phyloP scores from a whole-genome alignment of 176 grass and related monocot genomes.

The Aegilops tauschii region DNA sequence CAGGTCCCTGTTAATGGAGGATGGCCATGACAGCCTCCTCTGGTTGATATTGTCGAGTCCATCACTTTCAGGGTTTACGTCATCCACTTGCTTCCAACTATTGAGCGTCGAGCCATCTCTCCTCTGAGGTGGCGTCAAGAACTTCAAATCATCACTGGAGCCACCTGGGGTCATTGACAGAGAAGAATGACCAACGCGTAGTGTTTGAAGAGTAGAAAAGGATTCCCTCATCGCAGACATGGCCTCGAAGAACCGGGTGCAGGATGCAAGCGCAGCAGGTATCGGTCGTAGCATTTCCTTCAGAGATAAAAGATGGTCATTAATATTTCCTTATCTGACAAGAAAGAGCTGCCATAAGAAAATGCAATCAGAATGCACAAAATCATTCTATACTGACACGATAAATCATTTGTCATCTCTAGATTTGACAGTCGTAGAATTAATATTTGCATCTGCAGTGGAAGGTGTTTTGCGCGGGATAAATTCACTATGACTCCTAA shows the following conservation, averaged over 20 bases:
- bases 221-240: slow-evolving; percentile 99
- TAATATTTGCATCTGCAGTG: background rate
- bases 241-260: slow-evolving; percentile 96
- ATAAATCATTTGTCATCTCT: background rate
- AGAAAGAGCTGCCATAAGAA: background rate
- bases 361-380: background rate
- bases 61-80: slow-evolving; percentile 25
- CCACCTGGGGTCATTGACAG: slow-evolving; percentile 43
- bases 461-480: background rate
- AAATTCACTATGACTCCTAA: background rate
- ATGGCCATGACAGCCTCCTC: slow-evolving; percentile 75
- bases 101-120: slow-evolving; percentile 42
- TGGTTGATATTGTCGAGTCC: slow-evolving; percentile 49
- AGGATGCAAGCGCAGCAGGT: slow-evolving; percentile 88
- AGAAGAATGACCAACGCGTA: slow-evolving; percentile 59
- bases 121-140: slow-evolving; percentile 55
- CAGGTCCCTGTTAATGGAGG: slow-evolving; percentile 53
- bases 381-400: background rate
- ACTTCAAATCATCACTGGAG: slow-evolving; percentile 49
- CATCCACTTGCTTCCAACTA: slow-evolving; percentile 52
- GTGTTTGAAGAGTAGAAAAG: slow-evolving; percentile 79
- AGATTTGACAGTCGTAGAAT: background rate
- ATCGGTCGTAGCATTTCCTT: slow-evolving; percentile 99
- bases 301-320: background rate
- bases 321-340: background rate